These are phyloP conservation scores for Microdochium nivale DNA, from an alignment of 2,329 filamentous ascomycete genomes.

Conservation along the genomic window DNA sequence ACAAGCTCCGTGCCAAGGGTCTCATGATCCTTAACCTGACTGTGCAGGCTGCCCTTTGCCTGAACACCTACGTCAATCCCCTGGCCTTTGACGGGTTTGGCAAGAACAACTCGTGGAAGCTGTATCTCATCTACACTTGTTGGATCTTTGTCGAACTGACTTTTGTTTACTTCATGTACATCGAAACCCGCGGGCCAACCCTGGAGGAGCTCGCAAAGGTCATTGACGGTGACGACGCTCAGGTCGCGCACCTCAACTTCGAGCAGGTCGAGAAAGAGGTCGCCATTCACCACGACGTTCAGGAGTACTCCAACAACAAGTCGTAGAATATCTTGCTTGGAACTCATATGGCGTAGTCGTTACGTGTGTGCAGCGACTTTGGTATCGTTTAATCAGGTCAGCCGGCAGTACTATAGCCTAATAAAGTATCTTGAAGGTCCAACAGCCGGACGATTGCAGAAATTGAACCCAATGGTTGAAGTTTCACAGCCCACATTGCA, in stretches of 20 bases:
- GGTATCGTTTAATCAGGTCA: too few relatives aligned
- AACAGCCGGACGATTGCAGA: too few relatives aligned
- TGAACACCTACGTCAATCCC: conserved; percentile 47
- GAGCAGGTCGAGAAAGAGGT: conserved; percentile 35
- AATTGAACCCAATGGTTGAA: too few relatives aligned
- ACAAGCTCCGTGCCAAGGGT: conserved; percentile 41
- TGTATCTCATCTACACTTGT: conserved; percentile 48
- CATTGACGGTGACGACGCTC: conserved; percentile 53
- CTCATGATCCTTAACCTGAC: conserved; percentile 48
- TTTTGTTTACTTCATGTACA: conserved; percentile 46
- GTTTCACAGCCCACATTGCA: too few relatives aligned
- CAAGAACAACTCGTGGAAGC: conserved; percentile 36
- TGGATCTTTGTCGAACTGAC: conserved; percentile 47
- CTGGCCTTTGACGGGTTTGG: conserved; percentile 39
- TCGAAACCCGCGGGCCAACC: conserved; percentile 56
- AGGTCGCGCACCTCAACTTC: conserved; percentile 36
- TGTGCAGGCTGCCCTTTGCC: conserved; percentile 43
- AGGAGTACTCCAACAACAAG: neutral
- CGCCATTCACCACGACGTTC: neutral
- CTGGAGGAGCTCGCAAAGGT: conserved; percentile 60
- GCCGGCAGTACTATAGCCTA: too few relatives aligned
- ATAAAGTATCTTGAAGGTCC: too few relatives aligned
- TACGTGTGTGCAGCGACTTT: too few relatives aligned
- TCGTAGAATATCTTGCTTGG: neutral
- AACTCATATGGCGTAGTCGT: too few relatives aligned